phyloP scores from a whole-genome alignment of 495 filamentous ascomycete species.

The Annulohypoxylon moriforme region DNA sequence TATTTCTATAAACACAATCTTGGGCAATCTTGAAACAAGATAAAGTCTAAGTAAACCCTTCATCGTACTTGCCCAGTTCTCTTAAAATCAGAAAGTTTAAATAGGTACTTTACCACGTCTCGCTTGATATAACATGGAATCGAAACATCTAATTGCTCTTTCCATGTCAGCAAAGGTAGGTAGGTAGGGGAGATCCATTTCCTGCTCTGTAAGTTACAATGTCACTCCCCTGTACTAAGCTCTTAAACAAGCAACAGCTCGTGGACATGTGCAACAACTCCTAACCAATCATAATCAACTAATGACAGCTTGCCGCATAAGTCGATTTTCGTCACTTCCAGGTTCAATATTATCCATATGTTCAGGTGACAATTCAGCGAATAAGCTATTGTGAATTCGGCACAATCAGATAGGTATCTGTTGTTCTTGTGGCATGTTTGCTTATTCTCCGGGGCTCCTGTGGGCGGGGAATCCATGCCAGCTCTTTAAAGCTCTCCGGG shows the following conservation, averaged over 20 bases:
- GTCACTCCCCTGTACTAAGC: constrained; percentile 16
- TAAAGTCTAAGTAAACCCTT: constrained; percentile 5
- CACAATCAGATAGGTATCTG: constrained; percentile 28
- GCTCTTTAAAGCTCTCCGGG: neutral
- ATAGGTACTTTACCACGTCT: constrained; percentile 4
- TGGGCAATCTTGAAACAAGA: constrained; percentile 20
- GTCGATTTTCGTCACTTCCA: constrained; percentile 17
- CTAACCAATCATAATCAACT: constrained; percentile 27
- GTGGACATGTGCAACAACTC: constrained; percentile 8
- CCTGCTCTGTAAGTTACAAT: constrained; percentile 18
- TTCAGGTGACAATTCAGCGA: constrained; percentile 11
- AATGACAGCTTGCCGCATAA: constrained; percentile 24
- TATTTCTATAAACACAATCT: constrained; percentile 11
- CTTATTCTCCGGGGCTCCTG: constrained; percentile 32
- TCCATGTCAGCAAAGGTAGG: neutral
- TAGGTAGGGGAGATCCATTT: neutral
- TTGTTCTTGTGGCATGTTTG: constrained; percentile 27
- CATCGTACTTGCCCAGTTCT: constrained; percentile 14
- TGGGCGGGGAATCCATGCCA: constrained; percentile 38
- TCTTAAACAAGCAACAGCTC: constrained; percentile 7
- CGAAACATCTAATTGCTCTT: neutral
- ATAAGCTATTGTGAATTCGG: constrained; percentile 21
- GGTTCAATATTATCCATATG: neutral
- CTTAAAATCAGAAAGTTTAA: constrained; percentile 5
- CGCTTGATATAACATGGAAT: constrained; percentile 21